phyloP scores from a whole-genome alignment of 495 filamentous ascomycete species.

The Diplogelasinospora grovesii region DNA sequence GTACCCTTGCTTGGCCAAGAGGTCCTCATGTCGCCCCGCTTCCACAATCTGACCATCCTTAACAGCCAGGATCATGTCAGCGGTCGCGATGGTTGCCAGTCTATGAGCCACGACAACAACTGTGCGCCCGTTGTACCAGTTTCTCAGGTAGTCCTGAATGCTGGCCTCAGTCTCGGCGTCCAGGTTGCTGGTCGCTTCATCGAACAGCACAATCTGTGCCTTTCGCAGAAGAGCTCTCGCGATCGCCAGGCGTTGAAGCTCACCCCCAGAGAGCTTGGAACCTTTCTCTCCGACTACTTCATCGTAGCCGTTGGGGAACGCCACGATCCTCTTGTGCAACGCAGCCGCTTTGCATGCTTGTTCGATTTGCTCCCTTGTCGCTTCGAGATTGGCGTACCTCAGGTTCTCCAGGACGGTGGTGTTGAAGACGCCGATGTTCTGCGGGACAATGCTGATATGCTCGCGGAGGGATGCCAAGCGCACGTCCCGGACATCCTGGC shows the following conservation, averaged over 20 bases:
- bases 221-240: constrained; percentile 61
- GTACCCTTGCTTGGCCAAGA: constrained; percentile 7
- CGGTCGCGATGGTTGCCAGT: constrained; percentile 6
- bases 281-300: constrained; percentile 52
- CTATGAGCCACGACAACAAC: constrained; percentile 8
- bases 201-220: constrained; percentile 65
- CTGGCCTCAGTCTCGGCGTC: constrained; percentile 42
- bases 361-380: constrained; percentile 29
- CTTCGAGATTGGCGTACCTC: constrained; percentile 24
- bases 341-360: constrained; percentile 26
- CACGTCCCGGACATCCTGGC: constrained; percentile 66
- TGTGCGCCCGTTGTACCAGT: constrained; percentile 7
- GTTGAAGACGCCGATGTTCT: constrained; percentile 38
- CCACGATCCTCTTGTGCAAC: constrained; percentile 29
- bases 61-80: constrained; percentile 8
- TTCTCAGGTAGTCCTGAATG: constrained; percentile 10
- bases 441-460: constrained; percentile 32
- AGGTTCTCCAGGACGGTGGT: constrained; percentile 43
- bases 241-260: constrained; percentile 58
- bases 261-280: constrained; percentile 37
- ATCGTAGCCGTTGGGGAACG: constrained; percentile 44
- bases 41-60: constrained; percentile 7
- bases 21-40: constrained; percentile 6
- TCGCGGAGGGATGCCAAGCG: constrained; percentile 48
- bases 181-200: constrained; percentile 63